Percentiles rank a stretch among this genome's conserved stretches.
Conservation (phyloP, 768 basidiomycete genomes). For the Nidularia pulvinata region DNA sequence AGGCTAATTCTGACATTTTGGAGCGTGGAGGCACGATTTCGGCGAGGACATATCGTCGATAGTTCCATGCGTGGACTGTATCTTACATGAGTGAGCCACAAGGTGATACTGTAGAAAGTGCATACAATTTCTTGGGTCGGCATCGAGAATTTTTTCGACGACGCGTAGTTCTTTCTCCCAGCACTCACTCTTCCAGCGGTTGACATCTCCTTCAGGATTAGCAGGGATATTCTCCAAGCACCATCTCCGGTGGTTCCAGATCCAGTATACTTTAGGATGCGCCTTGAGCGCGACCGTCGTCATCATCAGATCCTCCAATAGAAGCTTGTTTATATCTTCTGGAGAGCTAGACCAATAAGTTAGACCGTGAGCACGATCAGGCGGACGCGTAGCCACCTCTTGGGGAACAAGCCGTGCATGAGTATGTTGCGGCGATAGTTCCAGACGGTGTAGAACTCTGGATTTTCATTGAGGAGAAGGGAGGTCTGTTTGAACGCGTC, state of each 20-base stretch:
- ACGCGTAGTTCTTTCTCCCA: constrained; percentile 89
- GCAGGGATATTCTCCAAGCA: constrained; percentile 86
- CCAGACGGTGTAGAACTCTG: constrained; percentile 97
- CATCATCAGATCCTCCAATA: constrained; percentile 75
- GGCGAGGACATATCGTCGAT: constrained; percentile 82
- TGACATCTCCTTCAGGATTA: constrained; percentile 56
- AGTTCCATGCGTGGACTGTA: constrained; percentile 93
- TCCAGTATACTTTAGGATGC: constrained; percentile 97
- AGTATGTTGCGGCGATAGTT: constrained; percentile 89
- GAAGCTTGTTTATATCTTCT: constrained; percentile 57
- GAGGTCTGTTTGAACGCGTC: constrained; percentile 84
- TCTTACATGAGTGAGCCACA: not conserved
- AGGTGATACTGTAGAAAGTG: constrained; percentile 1
- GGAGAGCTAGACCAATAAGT: constrained; percentile 44
- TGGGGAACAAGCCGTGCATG: constrained; percentile 65
- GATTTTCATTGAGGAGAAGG: constrained; percentile 78
- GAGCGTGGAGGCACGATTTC: constrained; percentile 62
- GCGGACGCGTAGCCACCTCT: constrained; percentile 41
- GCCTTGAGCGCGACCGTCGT: constrained; percentile 80
- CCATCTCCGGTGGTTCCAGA: constrained; percentile 98
- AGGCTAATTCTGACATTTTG: constrained; percentile 71
- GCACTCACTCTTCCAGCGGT: constrained; percentile 69
- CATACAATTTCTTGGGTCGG: constrained; percentile 93
- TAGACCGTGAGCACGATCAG: not conserved
- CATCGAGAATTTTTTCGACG: constrained; percentile 91